phyloP scores from a whole-genome alignment of 495 filamentous ascomycete species.

The Penicillium parvum region DNA sequence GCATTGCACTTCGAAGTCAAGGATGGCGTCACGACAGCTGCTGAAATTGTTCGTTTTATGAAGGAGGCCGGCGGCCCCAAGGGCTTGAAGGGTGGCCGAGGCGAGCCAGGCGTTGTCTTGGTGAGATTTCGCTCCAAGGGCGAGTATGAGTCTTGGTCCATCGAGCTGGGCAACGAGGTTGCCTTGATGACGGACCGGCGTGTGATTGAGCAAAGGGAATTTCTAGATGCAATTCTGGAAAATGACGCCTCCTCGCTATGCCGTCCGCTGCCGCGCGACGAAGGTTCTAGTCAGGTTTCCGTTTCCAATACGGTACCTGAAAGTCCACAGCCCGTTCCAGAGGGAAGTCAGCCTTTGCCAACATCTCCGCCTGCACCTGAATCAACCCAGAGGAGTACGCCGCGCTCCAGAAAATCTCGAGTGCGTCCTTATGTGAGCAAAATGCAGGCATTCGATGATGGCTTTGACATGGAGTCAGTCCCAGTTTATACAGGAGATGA shows the following conservation, averaged over 20 bases:
- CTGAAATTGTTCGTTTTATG: constrained; percentile 75
- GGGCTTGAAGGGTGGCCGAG: constrained; percentile 56
- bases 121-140: constrained; percentile 69
- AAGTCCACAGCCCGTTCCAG: no score
- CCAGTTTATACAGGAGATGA: constrained; percentile 30
- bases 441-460: constrained; percentile 73
- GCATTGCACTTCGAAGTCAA: constrained; percentile 60
- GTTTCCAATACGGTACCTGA: neutral
- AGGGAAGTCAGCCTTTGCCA: neutral
- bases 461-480: constrained; percentile 44
- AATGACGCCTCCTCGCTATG: constrained; percentile 68
- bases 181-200: constrained; percentile 70
- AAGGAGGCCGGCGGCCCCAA: constrained; percentile 70
- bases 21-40: constrained; percentile 62
- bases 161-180: constrained; percentile 59
- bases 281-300: constrained; percentile 15
- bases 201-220: constrained; percentile 85
- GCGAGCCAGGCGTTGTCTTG: constrained; percentile 66
- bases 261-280: constrained; percentile 50
- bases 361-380: neutral
- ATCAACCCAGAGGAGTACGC: constrained; percentile 8
- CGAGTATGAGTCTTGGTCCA: constrained; percentile 62
- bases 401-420: constrained; percentile 26
- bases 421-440: constrained; percentile 48
- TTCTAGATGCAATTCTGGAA: constrained; percentile 82